These are phyloP conservation scores for Botrytis deweyae DNA, from an alignment of 2,329 filamentous ascomycete species.

Conservation along the genomic window DNA sequence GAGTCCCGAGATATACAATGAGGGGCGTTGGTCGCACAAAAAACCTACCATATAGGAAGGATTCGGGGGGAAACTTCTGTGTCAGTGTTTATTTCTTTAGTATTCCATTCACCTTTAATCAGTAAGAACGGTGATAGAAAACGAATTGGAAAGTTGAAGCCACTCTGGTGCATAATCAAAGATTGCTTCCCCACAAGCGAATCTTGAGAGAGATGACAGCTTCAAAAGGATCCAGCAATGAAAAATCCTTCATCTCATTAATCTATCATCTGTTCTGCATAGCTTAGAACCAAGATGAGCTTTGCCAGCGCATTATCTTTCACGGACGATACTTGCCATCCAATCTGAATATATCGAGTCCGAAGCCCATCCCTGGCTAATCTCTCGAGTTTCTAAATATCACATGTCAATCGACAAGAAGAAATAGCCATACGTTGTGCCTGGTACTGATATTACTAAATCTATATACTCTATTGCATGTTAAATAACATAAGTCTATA, in stretches of 20 bases:
- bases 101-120: not conserved
- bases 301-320: not conserved
- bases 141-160: not conserved
- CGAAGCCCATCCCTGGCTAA: not conserved
- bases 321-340: not conserved
- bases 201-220: not conserved
- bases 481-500: too few species aligned
- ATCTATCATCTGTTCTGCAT: not conserved
- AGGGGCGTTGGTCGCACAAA: not conserved
- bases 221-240: not conserved
- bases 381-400: not conserved
- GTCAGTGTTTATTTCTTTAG: not conserved
- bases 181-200: not conserved
- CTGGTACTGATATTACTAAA: too few species aligned
- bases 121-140: not conserved
- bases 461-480: too few species aligned
- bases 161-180: not conserved
- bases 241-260: not conserved
- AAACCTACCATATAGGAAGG: not conserved
- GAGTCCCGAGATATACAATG: not conserved
- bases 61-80: not conserved
- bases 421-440: too few species aligned
- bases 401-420: not conserved
- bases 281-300: not conserved
- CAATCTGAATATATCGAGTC: not conserved